Evolutionary conservation across 805 yeast species (phyloP), one percentile per base, ranked within the genome.

Genomic region (Monosporozyma unispora): DNA sequence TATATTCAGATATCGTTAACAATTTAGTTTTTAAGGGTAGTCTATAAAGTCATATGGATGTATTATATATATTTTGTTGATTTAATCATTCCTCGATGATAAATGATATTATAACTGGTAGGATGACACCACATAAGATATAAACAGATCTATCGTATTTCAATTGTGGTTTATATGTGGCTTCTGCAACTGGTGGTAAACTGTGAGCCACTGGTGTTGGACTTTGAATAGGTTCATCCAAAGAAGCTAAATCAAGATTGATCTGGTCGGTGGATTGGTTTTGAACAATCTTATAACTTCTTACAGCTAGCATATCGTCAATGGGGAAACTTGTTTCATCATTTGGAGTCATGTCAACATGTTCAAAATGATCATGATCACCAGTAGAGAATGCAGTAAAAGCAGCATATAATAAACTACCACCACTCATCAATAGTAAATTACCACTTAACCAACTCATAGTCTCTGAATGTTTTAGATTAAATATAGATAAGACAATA

Each of bases 391-490:
- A 58, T 5, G 70, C 67, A 3, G 66, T 58, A 38, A 64, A 63
- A 1, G 68, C 59, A 8, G 70, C 70, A 51, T 66, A 67, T 8
- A 67, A 47, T 27, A 67, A 53, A 47, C 68, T 63, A 2, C 70
- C 70, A 44, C 69, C 70, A 46, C 68, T 63, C 57, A 63, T 61
- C 4, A 64, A 50, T 25, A 67, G 48, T 41, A 67, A 48, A 28
- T 61, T 63, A 1, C 67, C 69, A 41, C 69, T 59, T 8, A 66
- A 38, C 59, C 62, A 58, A 16, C 55, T 60, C 60, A 63, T 54
- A 1, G 62, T 52, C n/a, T 57, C 59, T 3, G 62, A 58, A 16
- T 57, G 57, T 16, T 52, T 53, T 47, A 63, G 44, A 46, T 61
- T 62, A 44, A 64, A 54, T 16, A 52, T 44, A 0, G 66, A 56